phyloP scores from a whole-genome alignment of 106 monocot species.

The Acorus calamus region DNA sequence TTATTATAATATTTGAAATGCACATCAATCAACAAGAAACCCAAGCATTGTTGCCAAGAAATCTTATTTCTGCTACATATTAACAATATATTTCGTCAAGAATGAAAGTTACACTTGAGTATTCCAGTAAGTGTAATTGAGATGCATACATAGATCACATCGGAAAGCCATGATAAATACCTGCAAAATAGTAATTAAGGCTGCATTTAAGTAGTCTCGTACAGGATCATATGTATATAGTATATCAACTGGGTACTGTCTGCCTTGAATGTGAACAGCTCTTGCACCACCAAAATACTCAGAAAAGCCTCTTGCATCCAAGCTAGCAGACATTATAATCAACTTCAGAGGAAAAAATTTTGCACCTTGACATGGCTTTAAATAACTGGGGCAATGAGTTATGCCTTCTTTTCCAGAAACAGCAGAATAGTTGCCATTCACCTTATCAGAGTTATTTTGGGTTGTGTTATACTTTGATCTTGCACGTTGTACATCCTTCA shows the following conservation, averaged over 20 bases:
- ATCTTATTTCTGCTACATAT: no score
- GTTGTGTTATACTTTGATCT: slow-evolving; percentile 24
- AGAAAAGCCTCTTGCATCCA: slow-evolving; percentile 83
- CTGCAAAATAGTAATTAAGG: slow-evolving; percentile 84
- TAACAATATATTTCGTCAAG: no score
- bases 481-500: slow-evolving; percentile 60
- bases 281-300: slow-evolving; percentile 85
- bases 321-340: slow-evolving; percentile 96
- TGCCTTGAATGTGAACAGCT: slow-evolving; percentile 84
- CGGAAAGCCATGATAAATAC: slow-evolving; percentile 13
- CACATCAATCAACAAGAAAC: no score
- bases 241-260: slow-evolving; percentile 80
- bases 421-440: slow-evolving; percentile 7
- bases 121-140: no score
- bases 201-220: slow-evolving; percentile 74
- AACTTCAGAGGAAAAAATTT: slow-evolving; percentile 66
- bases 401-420: slow-evolving; percentile 17
- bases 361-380: slow-evolving; percentile 26
- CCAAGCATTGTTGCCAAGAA: no score
- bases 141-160: not conserved
- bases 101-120: no score
- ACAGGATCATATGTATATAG: slow-evolving; percentile 77
- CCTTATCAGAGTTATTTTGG: slow-evolving; percentile 13
- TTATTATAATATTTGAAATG: no score
- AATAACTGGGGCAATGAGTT: slow-evolving; percentile 4